phyloP scores from a whole-genome alignment of 139 green algal genomes.

The Chlamydomonas sp. region DNA sequence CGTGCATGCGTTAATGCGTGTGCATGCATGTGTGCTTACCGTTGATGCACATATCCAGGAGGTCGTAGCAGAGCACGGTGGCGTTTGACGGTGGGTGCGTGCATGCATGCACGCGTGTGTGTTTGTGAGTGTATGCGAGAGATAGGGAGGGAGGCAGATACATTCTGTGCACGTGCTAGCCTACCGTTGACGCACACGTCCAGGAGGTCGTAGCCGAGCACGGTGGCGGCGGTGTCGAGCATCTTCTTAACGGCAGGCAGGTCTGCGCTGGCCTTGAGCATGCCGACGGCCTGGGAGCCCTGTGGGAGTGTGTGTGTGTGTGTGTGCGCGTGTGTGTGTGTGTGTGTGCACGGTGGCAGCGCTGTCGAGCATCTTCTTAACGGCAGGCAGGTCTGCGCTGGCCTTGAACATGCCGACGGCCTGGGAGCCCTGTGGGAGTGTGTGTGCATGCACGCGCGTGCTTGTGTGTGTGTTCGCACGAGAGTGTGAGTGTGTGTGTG shows the following conservation, averaged over 20 bases:
- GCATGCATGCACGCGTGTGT: not conserved
- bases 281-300: slow-evolving; percentile 71
- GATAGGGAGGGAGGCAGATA: too few relatives aligned
- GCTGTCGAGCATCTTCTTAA: slow-evolving; percentile 71
- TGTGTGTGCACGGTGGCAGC: too few relatives aligned
- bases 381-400: slow-evolving; percentile 53
- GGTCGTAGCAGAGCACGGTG: slow-evolving; percentile 83
- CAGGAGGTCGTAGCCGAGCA: slow-evolving; percentile 87
- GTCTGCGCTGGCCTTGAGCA: slow-evolving; percentile 55
- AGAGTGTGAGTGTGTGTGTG: slow-evolving; percentile 4
- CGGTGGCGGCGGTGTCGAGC: slow-evolving; percentile 59
- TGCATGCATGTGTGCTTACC: slow-evolving; percentile 1
- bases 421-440: slow-evolving; percentile 45
- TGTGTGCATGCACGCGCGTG: slow-evolving; percentile 4
- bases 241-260: slow-evolving; percentile 73
- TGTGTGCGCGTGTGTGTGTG: too few relatives aligned
- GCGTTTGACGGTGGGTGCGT: not conserved
- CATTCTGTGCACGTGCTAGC: too few relatives aligned
- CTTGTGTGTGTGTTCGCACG: too few relatives aligned
- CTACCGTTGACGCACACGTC: slow-evolving; percentile 44
- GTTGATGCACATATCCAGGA: slow-evolving; percentile 58
- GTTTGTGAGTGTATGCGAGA: not conserved
- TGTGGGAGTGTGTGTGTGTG: too few relatives aligned
- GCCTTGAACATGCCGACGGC: slow-evolving; percentile 76
- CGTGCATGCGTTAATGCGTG: not conserved